Evolutionary conservation across 345 rosid species (phyloP).

Genomic region (Gossypium ekmanianum): DNA sequence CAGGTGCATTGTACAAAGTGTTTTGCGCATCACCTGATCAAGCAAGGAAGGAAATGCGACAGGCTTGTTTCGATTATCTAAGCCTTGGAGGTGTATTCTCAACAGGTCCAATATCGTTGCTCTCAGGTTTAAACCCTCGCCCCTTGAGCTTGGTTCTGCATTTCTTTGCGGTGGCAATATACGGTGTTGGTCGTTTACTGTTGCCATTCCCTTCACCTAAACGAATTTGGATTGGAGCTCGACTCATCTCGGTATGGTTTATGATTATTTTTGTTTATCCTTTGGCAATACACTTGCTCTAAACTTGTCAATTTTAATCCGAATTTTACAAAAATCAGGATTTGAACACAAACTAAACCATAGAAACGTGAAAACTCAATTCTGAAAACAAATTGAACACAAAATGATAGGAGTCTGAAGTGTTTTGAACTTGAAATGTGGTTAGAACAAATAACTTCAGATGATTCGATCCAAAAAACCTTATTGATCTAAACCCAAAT

Average conservation of each 20-base stretch:
- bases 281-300: neutral
- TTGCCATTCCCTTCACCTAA: constrained; percentile 48
- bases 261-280: neutral
- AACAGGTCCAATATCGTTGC: constrained; percentile 42
- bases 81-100: constrained; percentile 26
- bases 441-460: too few species aligned
- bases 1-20: constrained; percentile 43
- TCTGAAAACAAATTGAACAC: neutral
- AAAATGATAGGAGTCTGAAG: neutral
- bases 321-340: too few species aligned
- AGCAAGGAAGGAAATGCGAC: constrained; percentile 46
- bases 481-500: neutral
- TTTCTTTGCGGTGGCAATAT: constrained; percentile 49
- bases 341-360: too few species aligned
- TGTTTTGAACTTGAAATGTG: too few species aligned
- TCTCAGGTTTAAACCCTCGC: constrained; percentile 44
- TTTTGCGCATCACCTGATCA: constrained; percentile 41
- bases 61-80: constrained; percentile 42
- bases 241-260: constrained; percentile 28
- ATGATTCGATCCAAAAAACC: too few species aligned
- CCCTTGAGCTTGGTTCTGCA: constrained; percentile 40
- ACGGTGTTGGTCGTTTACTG: constrained; percentile 38
- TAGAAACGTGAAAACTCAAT: neutral
- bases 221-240: constrained; percentile 46
- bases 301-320: too few species aligned